phyloP scores from a whole-genome alignment of 805 yeast species.

The Ogataea pini region DNA sequence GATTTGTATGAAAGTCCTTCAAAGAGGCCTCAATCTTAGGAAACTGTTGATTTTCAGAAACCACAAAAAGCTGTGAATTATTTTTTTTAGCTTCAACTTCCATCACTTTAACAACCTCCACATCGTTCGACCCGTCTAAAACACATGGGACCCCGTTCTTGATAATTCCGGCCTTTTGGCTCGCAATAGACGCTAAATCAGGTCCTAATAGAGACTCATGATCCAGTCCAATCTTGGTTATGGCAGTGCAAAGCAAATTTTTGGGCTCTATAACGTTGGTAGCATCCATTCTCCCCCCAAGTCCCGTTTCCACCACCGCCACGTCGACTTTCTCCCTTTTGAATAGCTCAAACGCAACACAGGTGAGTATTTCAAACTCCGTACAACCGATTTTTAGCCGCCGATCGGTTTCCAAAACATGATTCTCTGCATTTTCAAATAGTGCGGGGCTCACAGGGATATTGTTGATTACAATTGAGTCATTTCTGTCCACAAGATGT shows the following conservation, averaged over 20 bases:
- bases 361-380: conserved; percentile 85
- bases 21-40: conserved; percentile 9
- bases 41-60: conserved; percentile 10
- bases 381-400: conserved; percentile 61
- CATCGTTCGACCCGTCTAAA: conserved; percentile 67
- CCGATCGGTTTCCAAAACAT: conserved; percentile 34
- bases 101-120: conserved; percentile 51
- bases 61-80: conserved; percentile 32
- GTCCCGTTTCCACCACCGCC: conserved; percentile 91
- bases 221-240: conserved; percentile 84
- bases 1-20: conserved; percentile 44
- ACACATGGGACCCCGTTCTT: conserved; percentile 62
- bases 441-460: conserved; percentile 47
- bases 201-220: conserved; percentile 78
- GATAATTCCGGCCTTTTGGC: conserved; percentile 85
- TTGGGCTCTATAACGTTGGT: conserved; percentile 65
- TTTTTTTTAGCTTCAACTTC: conserved; percentile 35
- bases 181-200: conserved; percentile 64
- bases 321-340: conserved; percentile 56
- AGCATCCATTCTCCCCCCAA: conserved; percentile 89
- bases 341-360: conserved; percentile 81
- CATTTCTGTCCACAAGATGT: conserved; percentile 71
- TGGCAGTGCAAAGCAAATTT: conserved; percentile 60
- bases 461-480: conserved; percentile 70
- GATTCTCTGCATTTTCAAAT: conserved; percentile 46